phyloP scores from a whole-genome alignment of 345 rosid genomes.

The Euclidium syriacum region DNA sequence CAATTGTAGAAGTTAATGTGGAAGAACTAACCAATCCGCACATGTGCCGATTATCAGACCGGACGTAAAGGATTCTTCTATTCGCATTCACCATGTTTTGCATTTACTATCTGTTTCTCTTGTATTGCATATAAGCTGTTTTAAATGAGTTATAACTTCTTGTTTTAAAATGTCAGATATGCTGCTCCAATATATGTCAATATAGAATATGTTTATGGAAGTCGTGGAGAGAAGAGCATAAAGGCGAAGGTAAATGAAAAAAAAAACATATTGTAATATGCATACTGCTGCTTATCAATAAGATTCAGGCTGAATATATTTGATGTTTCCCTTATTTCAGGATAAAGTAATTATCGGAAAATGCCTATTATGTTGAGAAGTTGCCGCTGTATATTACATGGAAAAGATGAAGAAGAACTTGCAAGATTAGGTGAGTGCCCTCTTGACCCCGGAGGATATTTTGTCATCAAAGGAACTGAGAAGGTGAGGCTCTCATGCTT shows the following conservation, averaged over 20 bases:
- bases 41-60: constrained; percentile 73
- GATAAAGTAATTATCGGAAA: constrained; percentile 61
- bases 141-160: constrained; percentile 1
- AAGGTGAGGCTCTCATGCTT: constrained; percentile 47
- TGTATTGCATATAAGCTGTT: background rate
- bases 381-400: constrained; percentile 61
- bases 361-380: constrained; percentile 94
- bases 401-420: constrained; percentile 94
- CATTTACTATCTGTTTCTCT: background rate
- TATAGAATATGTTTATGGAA: constrained; percentile 63
- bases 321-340: constrained; percentile 41
- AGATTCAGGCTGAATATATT: constrained; percentile 6
- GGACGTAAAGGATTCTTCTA: constrained; percentile 48
- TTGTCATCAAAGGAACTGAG: constrained; percentile 81
- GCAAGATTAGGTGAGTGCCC: constrained; percentile 97
- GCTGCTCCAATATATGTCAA: constrained; percentile 77
- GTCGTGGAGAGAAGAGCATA: constrained; percentile 36
- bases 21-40: constrained; percentile 52
- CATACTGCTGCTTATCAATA: background rate
- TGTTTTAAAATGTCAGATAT: constrained; percentile 44
- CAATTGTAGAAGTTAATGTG: constrained; percentile 28
- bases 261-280: no score
- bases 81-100: background rate
- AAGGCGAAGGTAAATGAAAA: constrained; percentile 47
- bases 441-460: constrained; percentile 96